Evolutionary conservation across 2,329 filamentous ascomycete genomes (phyloP).

Genomic region (Penicillium sp.): DNA sequence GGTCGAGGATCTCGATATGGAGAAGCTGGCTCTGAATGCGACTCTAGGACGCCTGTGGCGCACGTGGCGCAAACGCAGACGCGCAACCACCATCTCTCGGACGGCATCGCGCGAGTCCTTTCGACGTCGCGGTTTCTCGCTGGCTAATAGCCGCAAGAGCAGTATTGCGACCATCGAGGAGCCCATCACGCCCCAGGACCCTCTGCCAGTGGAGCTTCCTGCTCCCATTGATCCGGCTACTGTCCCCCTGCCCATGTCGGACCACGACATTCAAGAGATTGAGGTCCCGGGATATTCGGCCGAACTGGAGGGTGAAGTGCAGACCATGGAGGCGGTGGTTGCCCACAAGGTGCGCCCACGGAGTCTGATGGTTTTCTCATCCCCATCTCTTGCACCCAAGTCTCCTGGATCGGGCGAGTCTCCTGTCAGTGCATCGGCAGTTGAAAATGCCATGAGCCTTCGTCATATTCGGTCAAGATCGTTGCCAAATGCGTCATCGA

Average conservation of each 20-base stretch:
- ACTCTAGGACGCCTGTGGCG: slow-evolving; percentile 87
- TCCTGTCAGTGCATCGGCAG: slow-evolving; percentile 21
- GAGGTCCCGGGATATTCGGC: slow-evolving; percentile 65
- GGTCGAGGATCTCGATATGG: slow-evolving; percentile 88
- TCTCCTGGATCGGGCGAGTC: slow-evolving; percentile 25
- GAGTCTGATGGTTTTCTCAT: slow-evolving; percentile 40
- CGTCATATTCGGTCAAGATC: slow-evolving; percentile 46
- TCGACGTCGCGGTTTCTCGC: slow-evolving; percentile 25
- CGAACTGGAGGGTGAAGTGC: slow-evolving; percentile 55
- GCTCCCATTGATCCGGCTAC: slow-evolving; percentile 27
- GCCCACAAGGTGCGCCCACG: slow-evolving; percentile 41
- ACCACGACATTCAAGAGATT: slow-evolving; percentile 55
- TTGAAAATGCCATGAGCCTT: slow-evolving; percentile 22
- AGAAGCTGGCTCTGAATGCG: slow-evolving; percentile 83
- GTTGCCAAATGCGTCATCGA: slow-evolving; percentile 40
- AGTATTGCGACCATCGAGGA: slow-evolving; percentile 36
- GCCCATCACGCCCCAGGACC: slow-evolving; percentile 16
- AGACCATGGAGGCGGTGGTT: slow-evolving; percentile 34
- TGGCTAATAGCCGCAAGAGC: slow-evolving; percentile 34
- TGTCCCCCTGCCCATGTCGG: slow-evolving; percentile 29
- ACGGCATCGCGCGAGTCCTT: slow-evolving; percentile 41
- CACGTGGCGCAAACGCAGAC: slow-evolving; percentile 77
- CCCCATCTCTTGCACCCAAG: slow-evolving; percentile 25
- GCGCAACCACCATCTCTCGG: slow-evolving; percentile 33
- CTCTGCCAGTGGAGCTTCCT: slow-evolving; percentile 6